Evolutionary conservation across 352 stramenopile genomes (phyloP), one percentile per base, ranked within the genome.

Genomic region (Plasmopara muralis): DNA sequence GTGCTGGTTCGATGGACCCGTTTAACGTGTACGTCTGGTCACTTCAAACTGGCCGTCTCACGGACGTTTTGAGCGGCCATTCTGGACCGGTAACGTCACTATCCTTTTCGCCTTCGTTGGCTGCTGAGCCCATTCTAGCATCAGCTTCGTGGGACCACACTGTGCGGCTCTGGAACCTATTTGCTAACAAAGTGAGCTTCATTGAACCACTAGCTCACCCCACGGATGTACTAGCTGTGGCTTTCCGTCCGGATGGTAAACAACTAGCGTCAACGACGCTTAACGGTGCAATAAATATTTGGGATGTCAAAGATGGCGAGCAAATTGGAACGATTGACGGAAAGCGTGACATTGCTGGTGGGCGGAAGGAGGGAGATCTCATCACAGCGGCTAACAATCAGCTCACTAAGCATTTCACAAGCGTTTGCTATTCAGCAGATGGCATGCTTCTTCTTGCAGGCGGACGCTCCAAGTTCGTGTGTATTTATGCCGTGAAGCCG

Each of bases 1-100:
- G 83, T 47, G 97, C 95, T 7, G 97, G 97, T 13, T 90, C 87
- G 14, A 80, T 97, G 18, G 95, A 99, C 60, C 95, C 95, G 28
- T 98, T 98, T 66, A 89, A 98, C 57, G 93, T 99, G 52, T 99
- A 98, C 64, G 85, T 98, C 33, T 99, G 96, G 96, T 98, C 95
- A 37, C 66, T 99, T 13, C 95, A 98, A 67, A 97, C 88, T 38
- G 95, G 93, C 9, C 95, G 96, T 30, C 74, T 99, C 9, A 96
- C 98, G 8, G 97, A 99, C 62, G 90, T 99, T 25, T 81, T 99
- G 5, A 97, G 90, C 29, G 97, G 97, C 29, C 97, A 99, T 73
- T 87, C 94, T n/a, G 97, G 94, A 1, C 97, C 97, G 0, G 81
- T 99, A 37, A 96, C 88, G 34, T 93, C 83, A 45, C 73, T 99